These are phyloP conservation scores for Curvularia sp. DNA, from an alignment of 2,329 filamentous ascomycete species.

Conservation along the genomic window DNA sequence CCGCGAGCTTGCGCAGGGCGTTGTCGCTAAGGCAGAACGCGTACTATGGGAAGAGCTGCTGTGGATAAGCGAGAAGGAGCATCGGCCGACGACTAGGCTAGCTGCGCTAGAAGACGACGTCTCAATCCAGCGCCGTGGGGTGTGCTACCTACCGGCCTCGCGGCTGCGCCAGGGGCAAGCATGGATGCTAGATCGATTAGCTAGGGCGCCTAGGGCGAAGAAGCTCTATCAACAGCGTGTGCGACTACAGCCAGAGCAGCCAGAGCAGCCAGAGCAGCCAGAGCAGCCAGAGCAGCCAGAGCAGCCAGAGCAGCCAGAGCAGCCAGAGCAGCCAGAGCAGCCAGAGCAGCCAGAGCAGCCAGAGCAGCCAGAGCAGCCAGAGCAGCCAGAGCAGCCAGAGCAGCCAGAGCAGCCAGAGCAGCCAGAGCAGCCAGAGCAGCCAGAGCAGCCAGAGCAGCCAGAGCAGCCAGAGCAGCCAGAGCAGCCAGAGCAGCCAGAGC, in stretches of 20 bases:
- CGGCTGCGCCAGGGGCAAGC: background rate
- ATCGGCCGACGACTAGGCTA: background rate
- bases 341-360: too few relatives aligned
- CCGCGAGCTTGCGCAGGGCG: background rate
- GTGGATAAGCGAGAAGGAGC: background rate
- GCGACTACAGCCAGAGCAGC: background rate
- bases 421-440: too few relatives aligned
- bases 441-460: too few relatives aligned
- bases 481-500: too few relatives aligned
- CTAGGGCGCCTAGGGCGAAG: background rate
- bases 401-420: too few relatives aligned
- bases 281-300: too few relatives aligned
- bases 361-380: too few relatives aligned
- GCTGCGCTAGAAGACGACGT: background rate
- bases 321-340: too few relatives aligned
- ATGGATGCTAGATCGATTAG: background rate
- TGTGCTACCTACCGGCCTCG: background rate
- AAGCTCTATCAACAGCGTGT: background rate
- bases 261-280: background rate
- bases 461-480: too few relatives aligned
- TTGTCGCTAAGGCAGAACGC: background rate
- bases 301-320: background rate
- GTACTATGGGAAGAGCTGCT: conserved; percentile 3
- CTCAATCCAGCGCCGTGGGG: background rate
- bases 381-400: too few relatives aligned